Evolutionary conservation across 2,329 filamentous ascomycete species (phyloP), one percentile per base, ranked within the genome.

Genomic region (Fusarium ramigenum): DNA sequence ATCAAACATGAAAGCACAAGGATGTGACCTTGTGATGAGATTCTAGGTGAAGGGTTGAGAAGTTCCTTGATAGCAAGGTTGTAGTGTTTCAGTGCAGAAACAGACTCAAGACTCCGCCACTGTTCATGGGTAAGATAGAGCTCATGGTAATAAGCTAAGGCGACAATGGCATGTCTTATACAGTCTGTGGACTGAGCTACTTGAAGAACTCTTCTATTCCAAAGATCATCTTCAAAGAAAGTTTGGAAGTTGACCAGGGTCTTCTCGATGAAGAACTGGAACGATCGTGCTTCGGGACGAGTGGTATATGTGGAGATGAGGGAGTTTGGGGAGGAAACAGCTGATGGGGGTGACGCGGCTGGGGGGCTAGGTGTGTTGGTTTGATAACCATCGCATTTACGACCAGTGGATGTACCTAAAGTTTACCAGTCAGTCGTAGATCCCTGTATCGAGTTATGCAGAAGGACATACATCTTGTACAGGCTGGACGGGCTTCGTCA

Each of bases 261-360:
- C 32, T 70, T 73, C 9, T 73, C 66, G 7, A 59, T 30, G 11
- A 73, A 73, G 39, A 73, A 73, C 1, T 70, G 70, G 14, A 73
- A 49, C 0, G 66, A 73, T 1, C 44, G 37, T 4, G 70, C 70
- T 9, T 73, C 66, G 4, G 49, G n/a, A 1, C 11, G 9, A 7
- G 37, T 50, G 4, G n/a, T 16, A 28, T 58, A 70, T 21, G 42
- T 40, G 6, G 47, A 47, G 9, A 54, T 12, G 7, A 67, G 2
- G 2, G 30, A 42, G 28, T 12, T 18, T 9, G 65, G 66, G 3
- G 56, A 14, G 9, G 28, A 18, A 3, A 23, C 8, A 10, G n/a
- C 5, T 2, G 56, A 28, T 6, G 28, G n/a, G 2, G 50, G 8
- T 10, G 36, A 16, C 3, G 25, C 7, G 9, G n/a, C 6, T 18